phyloP scores from a whole-genome alignment of 129 eudicot genomes.

The Glebionis coronaria region DNA sequence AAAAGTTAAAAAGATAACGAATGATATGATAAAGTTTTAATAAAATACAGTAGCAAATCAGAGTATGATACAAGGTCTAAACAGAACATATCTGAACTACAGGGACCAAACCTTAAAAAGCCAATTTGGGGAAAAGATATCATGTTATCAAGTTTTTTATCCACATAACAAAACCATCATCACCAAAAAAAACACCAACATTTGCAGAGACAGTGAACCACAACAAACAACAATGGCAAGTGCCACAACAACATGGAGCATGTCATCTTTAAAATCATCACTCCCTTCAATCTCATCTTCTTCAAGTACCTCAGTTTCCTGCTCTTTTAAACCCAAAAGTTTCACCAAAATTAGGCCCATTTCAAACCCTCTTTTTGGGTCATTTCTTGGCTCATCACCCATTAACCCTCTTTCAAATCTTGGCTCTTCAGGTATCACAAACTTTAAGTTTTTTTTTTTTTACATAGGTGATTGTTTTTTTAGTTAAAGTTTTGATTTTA shows the following conservation, averaged over 20 bases:
- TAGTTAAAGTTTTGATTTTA: not conserved
- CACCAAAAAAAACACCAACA: constrained; percentile 26
- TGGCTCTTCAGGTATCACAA: constrained; percentile 46
- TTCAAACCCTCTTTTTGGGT: constrained; percentile 41
- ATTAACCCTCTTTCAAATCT: constrained; percentile 54
- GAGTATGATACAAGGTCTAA: not conserved
- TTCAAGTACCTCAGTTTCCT: constrained; percentile 29
- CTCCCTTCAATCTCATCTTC: constrained; percentile 42
- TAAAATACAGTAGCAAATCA: no score
- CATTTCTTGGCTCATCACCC: constrained; percentile 60
- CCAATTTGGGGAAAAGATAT: constrained; percentile 13
- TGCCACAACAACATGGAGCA: constrained; percentile 62
- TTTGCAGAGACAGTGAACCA: constrained; percentile 28
- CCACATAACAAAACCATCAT: constrained; percentile 29
- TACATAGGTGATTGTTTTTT: not conserved
- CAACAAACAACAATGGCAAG: constrained; percentile 39
- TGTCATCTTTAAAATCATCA: constrained; percentile 64
- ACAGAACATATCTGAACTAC: not conserved
- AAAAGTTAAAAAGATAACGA: no score
- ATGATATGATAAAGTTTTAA: no score
- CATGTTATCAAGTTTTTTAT: constrained; percentile 19
- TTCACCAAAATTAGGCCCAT: constrained; percentile 29
- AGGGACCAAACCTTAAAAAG: not conserved
- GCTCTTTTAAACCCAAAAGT: constrained; percentile 36
- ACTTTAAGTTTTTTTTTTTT: not conserved